Percentiles rank a stretch among this genome's conserved stretches.
phyloP scores from a whole-genome alignment of 495 filamentous ascomycete genomes.

The Aspergillus baeticus region DNA sequence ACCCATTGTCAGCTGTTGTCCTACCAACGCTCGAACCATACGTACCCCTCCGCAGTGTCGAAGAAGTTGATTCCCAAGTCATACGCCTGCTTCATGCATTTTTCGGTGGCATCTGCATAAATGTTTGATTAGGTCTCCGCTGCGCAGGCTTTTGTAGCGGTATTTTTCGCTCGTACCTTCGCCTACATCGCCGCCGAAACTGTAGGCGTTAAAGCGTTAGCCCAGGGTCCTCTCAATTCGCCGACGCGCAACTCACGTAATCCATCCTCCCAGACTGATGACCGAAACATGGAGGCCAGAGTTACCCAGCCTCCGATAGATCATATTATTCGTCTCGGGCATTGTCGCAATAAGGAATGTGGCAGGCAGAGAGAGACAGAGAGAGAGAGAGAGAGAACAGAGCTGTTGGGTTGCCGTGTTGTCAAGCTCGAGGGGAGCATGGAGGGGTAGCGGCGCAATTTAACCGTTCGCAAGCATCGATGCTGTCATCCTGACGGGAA shows the following conservation, averaged over 20 bases:
- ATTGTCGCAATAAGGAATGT: neutral
- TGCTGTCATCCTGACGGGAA: no score
- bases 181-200: conserved; percentile 25
- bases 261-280: conserved; percentile 66
- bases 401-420: neutral
- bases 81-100: conserved; percentile 74
- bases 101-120: conserved; percentile 55
- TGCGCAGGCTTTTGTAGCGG: neutral
- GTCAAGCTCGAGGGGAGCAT: neutral
- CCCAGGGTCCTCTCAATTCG: neutral
- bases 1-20: conserved; percentile 23
- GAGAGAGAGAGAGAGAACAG: neutral
- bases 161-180: conserved; percentile 13
- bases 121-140: neutral
- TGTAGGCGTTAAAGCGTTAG: neutral
- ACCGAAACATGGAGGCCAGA: conserved; percentile 69
- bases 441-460: neutral
- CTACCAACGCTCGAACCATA: neutral
- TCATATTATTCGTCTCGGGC: conserved; percentile 50
- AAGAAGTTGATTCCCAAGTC: conserved; percentile 77
- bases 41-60: conserved; percentile 47
- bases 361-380: neutral
- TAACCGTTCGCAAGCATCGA: neutral
- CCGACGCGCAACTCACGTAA: conserved; percentile 19
- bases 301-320: conserved; percentile 66